Evolutionary conservation across 2,329 filamentous ascomycete genomes (phyloP).

Genomic region (Diaporthe amygdali): DNA sequence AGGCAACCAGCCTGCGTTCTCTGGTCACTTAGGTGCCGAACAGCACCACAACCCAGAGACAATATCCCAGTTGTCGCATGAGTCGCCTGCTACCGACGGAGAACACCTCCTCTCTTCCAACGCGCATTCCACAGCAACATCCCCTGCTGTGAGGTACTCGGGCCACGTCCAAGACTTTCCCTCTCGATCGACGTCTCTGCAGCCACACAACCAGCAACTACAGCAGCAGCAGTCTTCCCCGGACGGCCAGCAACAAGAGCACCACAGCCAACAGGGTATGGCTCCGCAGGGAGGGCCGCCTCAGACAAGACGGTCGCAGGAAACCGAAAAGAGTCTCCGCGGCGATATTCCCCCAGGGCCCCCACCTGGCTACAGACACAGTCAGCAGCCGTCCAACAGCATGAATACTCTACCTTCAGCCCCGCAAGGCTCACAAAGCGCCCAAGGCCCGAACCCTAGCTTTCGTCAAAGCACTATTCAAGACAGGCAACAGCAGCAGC

Average conservation of each 20-base stretch:
- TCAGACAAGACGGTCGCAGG: slow-evolving; percentile 52
- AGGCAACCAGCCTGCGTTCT: slow-evolving; percentile 40
- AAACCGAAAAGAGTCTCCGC: slow-evolving; percentile 53
- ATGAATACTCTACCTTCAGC: slow-evolving; percentile 51
- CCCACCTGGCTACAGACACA: slow-evolving; percentile 59
- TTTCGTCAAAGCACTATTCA: slow-evolving; percentile 47
- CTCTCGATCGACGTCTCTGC: slow-evolving; percentile 34
- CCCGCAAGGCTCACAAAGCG: slow-evolving; percentile 36
- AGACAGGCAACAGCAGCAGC: slow-evolving; percentile 35
- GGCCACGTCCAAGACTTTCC: slow-evolving; percentile 42
- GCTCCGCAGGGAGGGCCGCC: slow-evolving; percentile 50
- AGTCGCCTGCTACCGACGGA: slow-evolving; percentile 59
- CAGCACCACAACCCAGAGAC: slow-evolving; percentile 62
- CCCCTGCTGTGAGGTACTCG: slow-evolving; percentile 47
- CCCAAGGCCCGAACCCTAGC: slow-evolving; percentile 40
- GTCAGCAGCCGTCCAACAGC: slow-evolving; percentile 46
- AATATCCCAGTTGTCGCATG: slow-evolving; percentile 66
- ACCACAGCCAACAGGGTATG: slow-evolving; percentile 42
- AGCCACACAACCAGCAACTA: slow-evolving; percentile 34
- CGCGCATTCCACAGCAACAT: slow-evolving; percentile 43
- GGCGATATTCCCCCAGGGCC: slow-evolving; percentile 50
- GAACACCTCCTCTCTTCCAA: slow-evolving; percentile 46
- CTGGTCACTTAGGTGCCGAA: slow-evolving; percentile 42
- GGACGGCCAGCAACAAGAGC: slow-evolving; percentile 27
- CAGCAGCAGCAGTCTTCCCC: slow-evolving; percentile 35